Evolutionary conservation across 2,329 filamentous ascomycete species (phyloP).

Genomic region (Teratosphaeria viscida): DNA sequence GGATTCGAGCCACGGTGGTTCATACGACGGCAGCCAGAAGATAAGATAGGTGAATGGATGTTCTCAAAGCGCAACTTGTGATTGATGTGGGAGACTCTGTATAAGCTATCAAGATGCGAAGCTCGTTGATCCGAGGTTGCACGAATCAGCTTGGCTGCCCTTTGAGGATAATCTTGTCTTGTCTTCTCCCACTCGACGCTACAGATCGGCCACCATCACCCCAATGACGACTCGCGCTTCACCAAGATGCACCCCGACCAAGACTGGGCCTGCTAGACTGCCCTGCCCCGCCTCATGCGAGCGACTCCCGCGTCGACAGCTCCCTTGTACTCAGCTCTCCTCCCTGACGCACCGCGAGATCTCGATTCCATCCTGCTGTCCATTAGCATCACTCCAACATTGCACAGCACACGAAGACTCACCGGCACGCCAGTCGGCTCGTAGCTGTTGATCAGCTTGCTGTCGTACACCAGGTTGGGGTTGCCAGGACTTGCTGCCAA

Average conservation of each 20-base stretch:
- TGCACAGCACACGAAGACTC: constrained; percentile 24
- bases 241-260: background rate
- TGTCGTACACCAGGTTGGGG: constrained; percentile 56
- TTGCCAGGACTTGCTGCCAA: constrained; percentile 42
- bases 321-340: constrained; percentile 4
- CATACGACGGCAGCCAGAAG: no score
- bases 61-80: no score
- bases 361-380: constrained; percentile 54
- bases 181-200: no score
- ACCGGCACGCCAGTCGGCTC: constrained; percentile 58
- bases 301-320: background rate
- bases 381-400: constrained; percentile 6
- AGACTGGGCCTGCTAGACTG: background rate
- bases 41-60: no score
- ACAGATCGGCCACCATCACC: no score
- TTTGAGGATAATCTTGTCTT: no score
- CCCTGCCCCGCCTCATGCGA: background rate
- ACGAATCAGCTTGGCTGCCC: no score
- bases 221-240: no score
- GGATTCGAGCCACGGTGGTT: no score
- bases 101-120: no score
- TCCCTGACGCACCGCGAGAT: constrained; percentile 48
- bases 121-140: no score
- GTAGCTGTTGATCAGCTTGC: constrained; percentile 51
- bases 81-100: no score